Base-by-base conservation (phyloP, 2,329 filamentous ascomycete species). In the Camillea tinctor region DNA sequence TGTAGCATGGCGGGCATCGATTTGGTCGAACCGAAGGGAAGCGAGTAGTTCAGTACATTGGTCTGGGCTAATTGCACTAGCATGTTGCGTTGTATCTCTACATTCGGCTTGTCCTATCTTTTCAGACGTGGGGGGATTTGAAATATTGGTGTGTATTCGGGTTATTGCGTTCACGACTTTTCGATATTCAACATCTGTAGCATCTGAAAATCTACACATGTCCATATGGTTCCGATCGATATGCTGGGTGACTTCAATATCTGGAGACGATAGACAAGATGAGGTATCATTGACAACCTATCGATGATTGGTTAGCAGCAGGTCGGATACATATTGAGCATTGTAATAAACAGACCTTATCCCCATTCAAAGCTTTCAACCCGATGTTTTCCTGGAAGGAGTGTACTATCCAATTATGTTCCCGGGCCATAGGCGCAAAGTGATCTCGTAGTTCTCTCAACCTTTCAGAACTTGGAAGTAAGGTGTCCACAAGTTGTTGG, bases 201-300 rank as follows among this genome's bases (percentile, higher is more conserved):
- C 50, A 2, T 69, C 64, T 6, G 62, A 50, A 44, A 77, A 77
- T 2, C 72, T 70, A 51, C 73, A 76, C 71, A 77, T 76, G 3
- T 72, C 72, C 67, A 72, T 75, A 53, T 76, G 74, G 23, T 76
- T 65, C 8, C 60, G 58, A 7, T 53, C 60, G 24, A 77, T 77
- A 54, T 75, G 72, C 50, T 76, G 60, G 1, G 60, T 68, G 17
- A 64, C 71, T 54, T 78, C 75, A 21, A 74, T 54, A 3, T 40
- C 54, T 0, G 70, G 67, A 19, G 69, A 26, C 50, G 71, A 66
- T 9, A 78, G 62, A 58, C 61, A 75, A 0, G 76, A 78, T 0
- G 76, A 77, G 4, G 36, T 58, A 55, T 78, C 74, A 9, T 77
- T 72, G 1, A 77, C 75, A 15, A 77, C 69, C 67, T 68, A 66